A percentile compares a stretch with the other conserved stretches of the same genome.
phyloP scores from a whole-genome alignment of 148 eudicot genomes.

The Diospyros kaki region DNA sequence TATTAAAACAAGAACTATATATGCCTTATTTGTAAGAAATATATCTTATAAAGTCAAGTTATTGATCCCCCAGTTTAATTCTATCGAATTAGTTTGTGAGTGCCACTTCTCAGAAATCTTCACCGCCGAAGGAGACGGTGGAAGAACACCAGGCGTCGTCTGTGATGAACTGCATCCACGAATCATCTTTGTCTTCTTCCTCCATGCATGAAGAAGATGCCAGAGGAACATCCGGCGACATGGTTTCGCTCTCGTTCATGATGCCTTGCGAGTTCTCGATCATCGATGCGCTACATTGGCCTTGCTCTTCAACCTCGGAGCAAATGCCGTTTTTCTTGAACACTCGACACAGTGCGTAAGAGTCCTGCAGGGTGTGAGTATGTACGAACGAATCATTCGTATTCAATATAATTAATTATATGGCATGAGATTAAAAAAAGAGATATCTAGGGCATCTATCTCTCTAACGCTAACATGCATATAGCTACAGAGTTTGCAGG shows the following conservation, averaged over 20 bases:
- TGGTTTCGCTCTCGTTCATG: slow-evolving; percentile 30
- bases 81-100: no score
- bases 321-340: slow-evolving; percentile 68
- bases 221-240: slow-evolving; percentile 43
- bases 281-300: slow-evolving; percentile 25
- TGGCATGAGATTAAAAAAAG: no score
- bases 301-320: slow-evolving; percentile 40
- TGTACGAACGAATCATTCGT: no score
- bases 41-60: no score
- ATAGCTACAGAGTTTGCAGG: no score
- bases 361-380: slow-evolving; percentile 33
- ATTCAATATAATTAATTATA: no score
- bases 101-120: slow-evolving; percentile 10
- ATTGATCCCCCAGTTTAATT: no score
- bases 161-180: slow-evolving; percentile 79
- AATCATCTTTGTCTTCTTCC: slow-evolving; percentile 64
- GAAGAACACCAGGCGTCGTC: slow-evolving; percentile 67
- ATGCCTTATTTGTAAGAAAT: no score
- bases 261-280: slow-evolving; percentile 17
- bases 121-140: slow-evolving; percentile 11
- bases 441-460: no score
- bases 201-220: slow-evolving; percentile 38
- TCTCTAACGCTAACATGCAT: no score
- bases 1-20: no score
- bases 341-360: slow-evolving; percentile 69